Evolutionary conservation across 768 basidiomycete genomes (phyloP).

Genomic region (Auricularia cornea): DNA sequence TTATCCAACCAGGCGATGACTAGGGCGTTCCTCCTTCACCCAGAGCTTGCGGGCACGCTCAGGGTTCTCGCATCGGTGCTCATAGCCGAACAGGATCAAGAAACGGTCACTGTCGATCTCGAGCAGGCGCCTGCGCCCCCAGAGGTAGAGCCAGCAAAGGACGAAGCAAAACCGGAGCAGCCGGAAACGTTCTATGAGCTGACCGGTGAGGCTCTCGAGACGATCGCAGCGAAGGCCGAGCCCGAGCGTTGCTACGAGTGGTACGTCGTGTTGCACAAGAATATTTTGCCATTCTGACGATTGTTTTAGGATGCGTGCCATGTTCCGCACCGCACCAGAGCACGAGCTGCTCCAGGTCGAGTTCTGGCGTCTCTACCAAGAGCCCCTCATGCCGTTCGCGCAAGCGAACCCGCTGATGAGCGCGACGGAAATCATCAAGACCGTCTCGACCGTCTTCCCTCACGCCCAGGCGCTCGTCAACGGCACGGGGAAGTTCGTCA

Average conservation of each 20-base stretch:
- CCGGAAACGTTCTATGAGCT: constrained; percentile 53
- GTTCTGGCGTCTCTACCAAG: constrained; percentile 92
- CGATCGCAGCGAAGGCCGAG: constrained; percentile 49
- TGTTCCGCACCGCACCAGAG: constrained; percentile 69
- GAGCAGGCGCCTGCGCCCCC: background rate
- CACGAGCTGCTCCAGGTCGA: constrained; percentile 88
- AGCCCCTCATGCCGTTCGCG: constrained; percentile 58
- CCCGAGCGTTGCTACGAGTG: constrained; percentile 80
- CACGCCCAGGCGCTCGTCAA: constrained; percentile 83
- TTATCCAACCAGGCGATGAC: constrained; percentile 67
- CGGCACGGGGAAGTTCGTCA: constrained; percentile 70
- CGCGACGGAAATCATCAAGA: constrained; percentile 93
- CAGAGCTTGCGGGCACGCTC: constrained; percentile 61
- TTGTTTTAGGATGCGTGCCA: constrained; percentile 72
- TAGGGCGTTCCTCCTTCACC: constrained; percentile 65
- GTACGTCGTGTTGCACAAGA: constrained; percentile 29
- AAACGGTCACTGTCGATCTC: constrained; percentile 56
- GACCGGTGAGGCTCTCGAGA: constrained; percentile 59
- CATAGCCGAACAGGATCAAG: constrained; percentile 64
- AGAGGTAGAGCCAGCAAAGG: constrained; percentile 30
- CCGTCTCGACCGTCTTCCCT: constrained; percentile 77
- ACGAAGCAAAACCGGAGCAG: constrained; percentile 48
- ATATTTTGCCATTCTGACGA: background rate
- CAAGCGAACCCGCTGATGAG: constrained; percentile 56
- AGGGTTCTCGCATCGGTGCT: constrained; percentile 60